Conservation (phyloP, 2,329 filamentous ascomycete species). For the Chrysosphaeria jannelii region DNA sequence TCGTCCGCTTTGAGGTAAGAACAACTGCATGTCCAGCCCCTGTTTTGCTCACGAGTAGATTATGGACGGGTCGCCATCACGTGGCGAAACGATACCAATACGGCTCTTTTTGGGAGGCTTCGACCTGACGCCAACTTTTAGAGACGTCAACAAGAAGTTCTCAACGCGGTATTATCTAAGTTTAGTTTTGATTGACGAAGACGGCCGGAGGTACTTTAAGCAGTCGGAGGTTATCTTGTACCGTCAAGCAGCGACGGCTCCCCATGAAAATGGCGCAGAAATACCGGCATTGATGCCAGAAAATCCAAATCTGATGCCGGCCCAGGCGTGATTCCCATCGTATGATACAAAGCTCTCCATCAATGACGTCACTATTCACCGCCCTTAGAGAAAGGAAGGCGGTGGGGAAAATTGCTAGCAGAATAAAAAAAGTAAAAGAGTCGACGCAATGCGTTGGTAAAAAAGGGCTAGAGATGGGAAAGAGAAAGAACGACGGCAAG, state of each 20-base stretch:
- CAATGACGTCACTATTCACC: no score
- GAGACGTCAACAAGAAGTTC: constrained; percentile 99
- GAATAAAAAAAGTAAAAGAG: no score
- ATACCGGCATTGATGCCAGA: no score
- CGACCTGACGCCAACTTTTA: constrained; percentile 90
- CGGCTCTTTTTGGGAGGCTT: constrained; percentile 90
- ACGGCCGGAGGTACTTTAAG: constrained; percentile 93
- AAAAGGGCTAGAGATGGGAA: background rate
- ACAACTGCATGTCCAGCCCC: background rate
- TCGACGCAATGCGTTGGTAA: no score
- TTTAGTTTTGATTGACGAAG: constrained; percentile 88
- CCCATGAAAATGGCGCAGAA: no score
- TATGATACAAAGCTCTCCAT: no score
- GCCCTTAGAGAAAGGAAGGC: no score
- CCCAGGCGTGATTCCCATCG: no score
- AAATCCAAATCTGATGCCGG: no score
- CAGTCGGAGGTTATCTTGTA: constrained; percentile 96
- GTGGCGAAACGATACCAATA: constrained; percentile 86
- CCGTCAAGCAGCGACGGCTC: constrained; percentile 48
- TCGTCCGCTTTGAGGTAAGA: constrained; percentile 72
- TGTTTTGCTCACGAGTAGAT: constrained; percentile 24
- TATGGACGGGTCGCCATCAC: constrained; percentile 96
- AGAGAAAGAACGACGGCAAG: no score
- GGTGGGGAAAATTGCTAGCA: no score
- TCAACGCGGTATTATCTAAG: constrained; percentile 94